phyloP scores from a whole-genome alignment of 164 flowering plant genomes.

The Magnolia changhungtana region DNA sequence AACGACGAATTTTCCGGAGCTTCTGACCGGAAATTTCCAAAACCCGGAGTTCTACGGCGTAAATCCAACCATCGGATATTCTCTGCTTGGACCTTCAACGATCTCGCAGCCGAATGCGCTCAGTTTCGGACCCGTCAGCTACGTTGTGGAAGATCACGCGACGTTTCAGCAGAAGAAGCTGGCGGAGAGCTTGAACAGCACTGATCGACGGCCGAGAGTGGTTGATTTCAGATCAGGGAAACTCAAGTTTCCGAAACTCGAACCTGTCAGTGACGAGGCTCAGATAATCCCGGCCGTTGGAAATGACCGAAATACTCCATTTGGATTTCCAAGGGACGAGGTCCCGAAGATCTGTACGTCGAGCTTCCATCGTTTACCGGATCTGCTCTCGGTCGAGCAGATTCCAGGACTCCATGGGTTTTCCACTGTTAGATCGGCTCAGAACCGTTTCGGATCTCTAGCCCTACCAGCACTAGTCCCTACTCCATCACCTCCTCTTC shows the following conservation, averaged over 20 bases:
- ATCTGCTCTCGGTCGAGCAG: neutral
- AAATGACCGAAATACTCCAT: neutral
- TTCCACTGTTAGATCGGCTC: neutral
- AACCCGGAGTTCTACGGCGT: neutral
- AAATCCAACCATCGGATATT: neutral
- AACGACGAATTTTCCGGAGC: neutral
- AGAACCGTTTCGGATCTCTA: neutral
- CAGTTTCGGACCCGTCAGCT: neutral
- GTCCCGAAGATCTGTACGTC: neutral
- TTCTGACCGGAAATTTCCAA: neutral
- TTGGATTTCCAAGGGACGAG: neutral
- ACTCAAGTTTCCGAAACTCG: conserved; percentile 1
- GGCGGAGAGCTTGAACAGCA: neutral
- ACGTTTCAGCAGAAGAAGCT: too few relatives aligned
- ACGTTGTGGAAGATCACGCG: too few relatives aligned
- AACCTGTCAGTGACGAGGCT: neutral
- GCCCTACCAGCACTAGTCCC: neutral
- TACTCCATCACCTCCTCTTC: neutral
- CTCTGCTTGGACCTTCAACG: neutral
- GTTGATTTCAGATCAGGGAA: neutral
- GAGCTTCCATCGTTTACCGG: neutral
- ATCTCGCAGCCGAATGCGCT: neutral
- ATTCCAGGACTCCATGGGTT: neutral
- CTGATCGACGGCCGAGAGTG: neutral
- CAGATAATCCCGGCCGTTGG: neutral